A percentile compares a stretch with the other conserved stretches of the same genome.
Evolutionary conservation across 495 filamentous ascomycete species (phyloP).

Genomic region (Tuber borchii): DNA sequence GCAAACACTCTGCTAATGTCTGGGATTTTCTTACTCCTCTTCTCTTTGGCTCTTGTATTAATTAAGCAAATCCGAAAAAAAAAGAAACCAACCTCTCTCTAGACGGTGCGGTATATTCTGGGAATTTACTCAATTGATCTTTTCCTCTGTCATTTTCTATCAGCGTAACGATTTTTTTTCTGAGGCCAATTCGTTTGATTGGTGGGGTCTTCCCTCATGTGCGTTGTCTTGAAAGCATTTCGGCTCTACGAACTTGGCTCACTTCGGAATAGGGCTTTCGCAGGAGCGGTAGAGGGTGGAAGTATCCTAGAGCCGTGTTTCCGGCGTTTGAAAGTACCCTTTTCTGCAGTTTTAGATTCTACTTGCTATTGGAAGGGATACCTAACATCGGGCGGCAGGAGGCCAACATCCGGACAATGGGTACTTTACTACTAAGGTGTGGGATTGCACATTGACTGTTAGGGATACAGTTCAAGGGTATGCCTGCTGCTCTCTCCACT

Average conservation of each 20-base stretch:
- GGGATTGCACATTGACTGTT: background rate
- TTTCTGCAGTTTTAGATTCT: background rate
- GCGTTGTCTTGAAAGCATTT: background rate
- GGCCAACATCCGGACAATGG: background rate
- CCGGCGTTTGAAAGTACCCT: background rate
- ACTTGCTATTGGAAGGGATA: background rate
- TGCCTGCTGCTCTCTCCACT: background rate
- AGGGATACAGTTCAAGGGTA: background rate
- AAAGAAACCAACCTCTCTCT: background rate
- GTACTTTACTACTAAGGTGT: constrained; percentile 1
- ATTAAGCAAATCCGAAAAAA: background rate
- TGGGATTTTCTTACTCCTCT: background rate
- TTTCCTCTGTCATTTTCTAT: background rate
- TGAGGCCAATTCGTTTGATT: background rate
- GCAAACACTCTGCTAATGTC: background rate
- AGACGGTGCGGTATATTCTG: background rate
- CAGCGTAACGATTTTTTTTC: background rate
- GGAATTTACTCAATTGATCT: background rate
- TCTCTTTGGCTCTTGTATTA: background rate
- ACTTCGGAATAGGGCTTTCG: background rate
- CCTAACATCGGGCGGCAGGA: background rate
- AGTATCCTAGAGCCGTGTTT: background rate
- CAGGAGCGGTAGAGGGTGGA: background rate
- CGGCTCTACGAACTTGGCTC: background rate
- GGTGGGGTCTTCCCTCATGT: background rate